A percentile compares a stretch with the other conserved stretches of the same genome.
phyloP scores from a whole-genome alignment of 345 rosid species.

The Carallia pectinifolia region DNA sequence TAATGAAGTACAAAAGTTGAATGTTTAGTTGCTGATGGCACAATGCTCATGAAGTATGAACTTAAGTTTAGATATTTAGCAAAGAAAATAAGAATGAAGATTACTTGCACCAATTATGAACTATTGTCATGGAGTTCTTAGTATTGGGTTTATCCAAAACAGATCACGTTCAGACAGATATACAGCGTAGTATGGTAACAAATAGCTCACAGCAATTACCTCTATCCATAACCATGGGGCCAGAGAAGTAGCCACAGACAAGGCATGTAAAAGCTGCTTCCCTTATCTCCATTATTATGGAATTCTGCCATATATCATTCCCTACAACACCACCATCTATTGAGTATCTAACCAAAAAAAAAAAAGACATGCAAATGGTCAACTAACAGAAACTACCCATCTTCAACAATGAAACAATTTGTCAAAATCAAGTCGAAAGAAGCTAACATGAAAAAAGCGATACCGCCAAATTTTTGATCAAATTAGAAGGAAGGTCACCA shows the following conservation, averaged over 20 bases:
- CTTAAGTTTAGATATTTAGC: background rate
- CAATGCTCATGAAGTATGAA: too few relatives aligned
- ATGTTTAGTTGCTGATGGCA: too few relatives aligned
- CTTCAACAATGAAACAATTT: too few relatives aligned
- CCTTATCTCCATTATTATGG: slow-evolving; percentile 77
- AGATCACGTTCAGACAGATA: background rate
- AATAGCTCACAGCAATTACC: slow-evolving; percentile 37
- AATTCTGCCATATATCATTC: slow-evolving; percentile 34
- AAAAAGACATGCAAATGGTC: background rate
- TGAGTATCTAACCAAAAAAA: too few relatives aligned
- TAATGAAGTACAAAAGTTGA: too few relatives aligned
- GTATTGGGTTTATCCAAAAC: slow-evolving; percentile 30
- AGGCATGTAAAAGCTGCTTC: slow-evolving; percentile 91
- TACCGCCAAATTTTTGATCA: too few relatives aligned
- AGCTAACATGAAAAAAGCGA: too few relatives aligned
- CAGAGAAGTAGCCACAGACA: slow-evolving; percentile 48
- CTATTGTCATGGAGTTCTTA: slow-evolving; percentile 77
- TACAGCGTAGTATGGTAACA: background rate
- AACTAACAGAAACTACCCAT: too few relatives aligned
- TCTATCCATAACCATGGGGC: too few relatives aligned
- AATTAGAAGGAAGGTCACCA: too few relatives aligned
- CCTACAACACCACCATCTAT: slow-evolving; percentile 38
- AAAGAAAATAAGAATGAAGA: slow-evolving; percentile 1
- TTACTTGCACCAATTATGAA: slow-evolving; percentile 91
- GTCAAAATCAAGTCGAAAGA: too few relatives aligned